Evolutionary conservation across 192 early-diverging fungal species (phyloP).

Genomic region (Linnemannia hyalina): DNA sequence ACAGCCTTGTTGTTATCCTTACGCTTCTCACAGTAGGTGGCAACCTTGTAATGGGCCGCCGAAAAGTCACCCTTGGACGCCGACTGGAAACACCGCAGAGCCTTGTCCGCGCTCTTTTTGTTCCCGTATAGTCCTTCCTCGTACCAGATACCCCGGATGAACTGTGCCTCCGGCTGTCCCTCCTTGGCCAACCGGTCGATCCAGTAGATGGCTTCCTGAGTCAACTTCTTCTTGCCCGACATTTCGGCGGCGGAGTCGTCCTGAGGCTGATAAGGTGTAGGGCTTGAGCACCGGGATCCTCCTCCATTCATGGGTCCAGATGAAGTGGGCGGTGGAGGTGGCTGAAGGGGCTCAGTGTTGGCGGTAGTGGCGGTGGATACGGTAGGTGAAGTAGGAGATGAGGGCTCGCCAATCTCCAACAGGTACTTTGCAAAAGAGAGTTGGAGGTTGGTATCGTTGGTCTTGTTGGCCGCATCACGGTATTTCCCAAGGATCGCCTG

Average conservation of each 20-base stretch:
- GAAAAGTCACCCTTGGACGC: slow-evolving; percentile 77
- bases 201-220: slow-evolving; percentile 81
- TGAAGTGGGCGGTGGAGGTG: slow-evolving; percentile 5
- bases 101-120: slow-evolving; percentile 74
- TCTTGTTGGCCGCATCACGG: slow-evolving; percentile 81
- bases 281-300: neutral
- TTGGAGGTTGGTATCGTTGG: slow-evolving; percentile 79
- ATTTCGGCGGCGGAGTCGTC: slow-evolving; percentile 9
- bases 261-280: slow-evolving; percentile 1
- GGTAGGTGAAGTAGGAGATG: neutral
- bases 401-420: slow-evolving; percentile 69
- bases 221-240: slow-evolving; percentile 42
- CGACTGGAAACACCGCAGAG: slow-evolving; percentile 70
- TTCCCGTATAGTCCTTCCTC: slow-evolving; percentile 73
- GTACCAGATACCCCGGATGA: slow-evolving; percentile 82
- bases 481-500: slow-evolving; percentile 63
- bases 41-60: slow-evolving; percentile 78
- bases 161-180: slow-evolving; percentile 80
- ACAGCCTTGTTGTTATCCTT: slow-evolving; percentile 72
- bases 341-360: neutral
- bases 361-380: neutral
- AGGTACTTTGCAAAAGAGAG: slow-evolving; percentile 84
- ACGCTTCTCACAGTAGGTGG: slow-evolving; percentile 70
- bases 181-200: slow-evolving; percentile 76
- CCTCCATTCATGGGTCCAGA: neutral